Percentiles rank a stretch among this genome's conserved stretches.
Evolutionary conservation across 306 rosid species (phyloP).

Genomic region (Rosa chinensis): DNA sequence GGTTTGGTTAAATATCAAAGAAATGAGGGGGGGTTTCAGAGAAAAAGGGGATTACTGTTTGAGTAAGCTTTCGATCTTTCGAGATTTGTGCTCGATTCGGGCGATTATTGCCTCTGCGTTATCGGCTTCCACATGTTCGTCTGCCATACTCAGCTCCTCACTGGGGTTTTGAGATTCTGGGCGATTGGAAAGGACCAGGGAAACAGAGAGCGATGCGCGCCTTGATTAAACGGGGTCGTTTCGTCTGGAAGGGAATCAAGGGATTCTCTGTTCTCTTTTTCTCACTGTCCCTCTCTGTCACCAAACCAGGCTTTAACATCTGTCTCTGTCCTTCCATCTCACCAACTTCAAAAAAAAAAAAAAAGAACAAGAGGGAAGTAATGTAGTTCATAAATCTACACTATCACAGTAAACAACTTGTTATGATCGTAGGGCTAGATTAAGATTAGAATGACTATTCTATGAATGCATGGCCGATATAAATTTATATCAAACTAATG

Average conservation of each 20-base stretch:
- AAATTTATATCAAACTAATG: no score
- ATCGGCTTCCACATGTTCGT: slow-evolving; percentile 68
- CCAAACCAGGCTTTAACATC: no score
- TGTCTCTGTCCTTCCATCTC: no score
- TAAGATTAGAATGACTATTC: no score
- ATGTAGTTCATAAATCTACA: no score
- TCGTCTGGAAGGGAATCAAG: not conserved
- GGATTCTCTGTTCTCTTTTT: no score
- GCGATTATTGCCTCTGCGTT: slow-evolving; percentile 91
- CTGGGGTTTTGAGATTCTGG: slow-evolving; percentile 11
- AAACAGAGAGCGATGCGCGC: not conserved
- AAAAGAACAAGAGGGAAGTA: no score
- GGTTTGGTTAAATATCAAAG: not conserved
- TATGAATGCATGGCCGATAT: no score
- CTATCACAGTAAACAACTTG: no score
- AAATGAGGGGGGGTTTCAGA: not conserved
- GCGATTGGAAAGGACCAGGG: not conserved
- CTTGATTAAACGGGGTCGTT: not conserved
- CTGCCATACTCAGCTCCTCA: slow-evolving; percentile 46
- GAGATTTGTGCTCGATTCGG: slow-evolving; percentile 90
- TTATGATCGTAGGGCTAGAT: no score
- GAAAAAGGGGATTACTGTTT: slow-evolving; percentile 53
- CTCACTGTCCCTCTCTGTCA: no score
- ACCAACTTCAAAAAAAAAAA: no score
- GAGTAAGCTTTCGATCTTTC: slow-evolving; percentile 94